Conservation (phyloP, 495 filamentous ascomycete species). For the Venustampulla echinocandica region DNA sequence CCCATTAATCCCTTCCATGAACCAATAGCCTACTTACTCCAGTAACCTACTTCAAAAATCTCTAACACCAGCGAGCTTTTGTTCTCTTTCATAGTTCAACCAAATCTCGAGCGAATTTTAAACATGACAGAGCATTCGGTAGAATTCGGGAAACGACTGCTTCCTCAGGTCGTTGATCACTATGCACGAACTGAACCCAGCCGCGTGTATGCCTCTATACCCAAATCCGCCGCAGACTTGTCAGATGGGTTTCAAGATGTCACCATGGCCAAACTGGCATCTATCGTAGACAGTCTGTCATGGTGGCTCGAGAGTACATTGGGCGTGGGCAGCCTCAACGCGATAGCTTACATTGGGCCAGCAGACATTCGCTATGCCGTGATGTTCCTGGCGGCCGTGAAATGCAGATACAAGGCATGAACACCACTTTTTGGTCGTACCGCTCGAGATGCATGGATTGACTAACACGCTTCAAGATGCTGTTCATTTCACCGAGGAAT, state of each 20-base stretch:
- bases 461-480: background rate
- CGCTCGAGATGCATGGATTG: background rate
- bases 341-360: slow-evolving; percentile 36
- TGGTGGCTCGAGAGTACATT: background rate
- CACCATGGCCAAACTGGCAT: background rate
- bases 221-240: background rate
- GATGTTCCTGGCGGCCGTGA: slow-evolving; percentile 31
- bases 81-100: too few relatives aligned
- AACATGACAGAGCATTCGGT: too few relatives aligned
- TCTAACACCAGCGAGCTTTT: too few relatives aligned
- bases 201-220: background rate
- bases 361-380: slow-evolving; percentile 38
- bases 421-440: too few relatives aligned
- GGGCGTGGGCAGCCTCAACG: slow-evolving; percentile 18
- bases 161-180: background rate
- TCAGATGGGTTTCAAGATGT: background rate
- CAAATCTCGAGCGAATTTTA: too few relatives aligned
- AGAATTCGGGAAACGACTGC: too few relatives aligned
- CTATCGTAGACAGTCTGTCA: background rate
- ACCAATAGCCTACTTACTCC: too few relatives aligned
- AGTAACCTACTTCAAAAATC: too few relatives aligned
- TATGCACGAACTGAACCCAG: background rate
- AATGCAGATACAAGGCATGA: slow-evolving; percentile 37
- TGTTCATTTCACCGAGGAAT: slow-evolving; percentile 19
- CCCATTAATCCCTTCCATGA: too few relatives aligned